Evolutionary conservation across 441 rosid genomes (phyloP), one percentile per base, ranked within the genome.

Genomic region (Rhodomyrtus psidioides): DNA sequence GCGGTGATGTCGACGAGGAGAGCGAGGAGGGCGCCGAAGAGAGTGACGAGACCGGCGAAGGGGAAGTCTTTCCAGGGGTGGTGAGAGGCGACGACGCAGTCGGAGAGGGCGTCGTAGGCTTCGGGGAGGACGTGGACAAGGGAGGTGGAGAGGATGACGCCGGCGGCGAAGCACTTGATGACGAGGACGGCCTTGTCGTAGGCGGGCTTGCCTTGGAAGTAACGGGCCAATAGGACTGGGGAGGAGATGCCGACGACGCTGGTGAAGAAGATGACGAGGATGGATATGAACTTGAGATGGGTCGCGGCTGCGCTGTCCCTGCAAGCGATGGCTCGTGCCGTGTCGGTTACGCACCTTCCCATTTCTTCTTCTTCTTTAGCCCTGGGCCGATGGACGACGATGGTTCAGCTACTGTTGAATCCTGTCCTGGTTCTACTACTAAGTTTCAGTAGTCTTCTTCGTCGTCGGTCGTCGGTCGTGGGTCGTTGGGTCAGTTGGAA

Each of bases 41-140:
- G 88, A 23, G 98, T 94, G 54, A 95, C 93, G 27, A 97, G 84
- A 2, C 98, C 98, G 2, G 97, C 92, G 59, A 97, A 95, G 19
- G 99, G 98, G 86, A 97, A 97, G 84, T 95, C 98, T 84, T 55
- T 89, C 99, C 98, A 97, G 0, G 98, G 98, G 85, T 95, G 98
- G 6, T 56, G 89, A 7, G 99, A 89, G 0, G 99, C 93, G 23
- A 95, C 96, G 34, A 89, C 92, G 88, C 98, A 97, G 75, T 97
- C 96, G 55, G 94, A 87, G 76, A 95, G 93, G 12, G 99, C 91
- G 49, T 39, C 92, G 84, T 85, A 95, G n/a, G 98, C 99, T 26
- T 95, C 98, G 6, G 99, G 98, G 65, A 95, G 96, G 19, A 95
- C 98, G 87, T 97, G 99, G 84, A 97, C 98, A 2, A 97, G 89